A percentile compares a stretch with the other conserved stretches of the same genome.
Conservation (phyloP, 768 basidiomycete genomes). For the Baorangia bicolor region DNA sequence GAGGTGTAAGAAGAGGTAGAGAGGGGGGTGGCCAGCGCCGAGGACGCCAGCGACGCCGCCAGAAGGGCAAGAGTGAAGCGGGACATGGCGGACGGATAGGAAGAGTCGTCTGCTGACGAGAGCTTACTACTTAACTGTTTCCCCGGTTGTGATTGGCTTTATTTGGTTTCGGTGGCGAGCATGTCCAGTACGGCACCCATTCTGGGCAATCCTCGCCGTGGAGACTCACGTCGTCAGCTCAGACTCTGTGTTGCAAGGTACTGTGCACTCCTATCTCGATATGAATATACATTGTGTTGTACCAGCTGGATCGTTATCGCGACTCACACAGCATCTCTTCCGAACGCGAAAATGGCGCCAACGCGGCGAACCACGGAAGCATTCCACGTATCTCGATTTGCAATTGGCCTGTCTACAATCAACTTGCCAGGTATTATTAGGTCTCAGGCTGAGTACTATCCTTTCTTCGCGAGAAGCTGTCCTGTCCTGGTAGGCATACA, state of each 20-base stretch:
- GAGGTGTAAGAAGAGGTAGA: conserved; percentile 40
- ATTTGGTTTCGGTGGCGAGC: conserved; percentile 30
- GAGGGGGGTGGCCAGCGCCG: conserved; percentile 41
- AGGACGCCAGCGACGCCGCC: conserved; percentile 39
- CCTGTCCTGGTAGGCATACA: too few species aligned
- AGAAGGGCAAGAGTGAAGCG: conserved; percentile 35
- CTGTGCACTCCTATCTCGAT: not conserved
- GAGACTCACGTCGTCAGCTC: not conserved
- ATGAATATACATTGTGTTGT: not conserved
- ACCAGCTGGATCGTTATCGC: not conserved
- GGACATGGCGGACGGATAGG: conserved; percentile 33
- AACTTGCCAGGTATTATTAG: too few species aligned
- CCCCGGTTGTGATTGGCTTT: conserved; percentile 21
- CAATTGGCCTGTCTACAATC: too few species aligned
- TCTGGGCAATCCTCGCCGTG: not conserved
- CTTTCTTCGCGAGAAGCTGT: too few species aligned
- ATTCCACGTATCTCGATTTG: conserved; percentile 1
- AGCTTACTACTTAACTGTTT: conserved; percentile 26
- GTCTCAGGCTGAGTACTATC: too few species aligned
- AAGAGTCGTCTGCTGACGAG: conserved; percentile 3
- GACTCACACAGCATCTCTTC: not conserved
- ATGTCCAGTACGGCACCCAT: not conserved
- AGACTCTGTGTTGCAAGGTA: not conserved
- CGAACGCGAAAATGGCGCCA: not conserved
- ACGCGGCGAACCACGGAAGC: not conserved